Conservation (phyloP, 208 protist genomes). For the Crithidia thermophila region DNA sequence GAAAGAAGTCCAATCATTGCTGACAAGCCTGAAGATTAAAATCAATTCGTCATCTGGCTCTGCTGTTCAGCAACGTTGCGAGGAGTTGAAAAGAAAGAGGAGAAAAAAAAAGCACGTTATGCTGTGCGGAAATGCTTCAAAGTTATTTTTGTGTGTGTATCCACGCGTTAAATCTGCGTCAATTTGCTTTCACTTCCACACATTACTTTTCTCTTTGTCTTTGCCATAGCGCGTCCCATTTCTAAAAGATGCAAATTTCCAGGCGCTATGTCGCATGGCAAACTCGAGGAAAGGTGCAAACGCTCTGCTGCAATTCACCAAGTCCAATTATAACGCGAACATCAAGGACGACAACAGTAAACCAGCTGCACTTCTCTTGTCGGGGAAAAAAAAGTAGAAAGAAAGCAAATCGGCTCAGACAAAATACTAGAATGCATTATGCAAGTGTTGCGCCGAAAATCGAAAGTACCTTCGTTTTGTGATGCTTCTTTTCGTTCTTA, state of each 20-base stretch:
- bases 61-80: background rate
- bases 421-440: constrained; percentile 9
- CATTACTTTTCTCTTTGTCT: background rate
- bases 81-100: background rate
- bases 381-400: background rate
- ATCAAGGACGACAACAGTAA: too few relatives aligned
- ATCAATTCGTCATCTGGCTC: background rate
- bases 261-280: too few relatives aligned
- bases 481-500: too few relatives aligned
- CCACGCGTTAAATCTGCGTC: too few relatives aligned
- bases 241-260: too few relatives aligned
- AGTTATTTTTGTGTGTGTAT: constrained; percentile 1
- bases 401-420: background rate
- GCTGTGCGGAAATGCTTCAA: constrained; percentile 16
- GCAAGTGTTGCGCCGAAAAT: constrained; percentile 3
- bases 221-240: background rate
- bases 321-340: too few relatives aligned
- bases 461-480: too few relatives aligned
- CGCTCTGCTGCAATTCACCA: too few relatives aligned
- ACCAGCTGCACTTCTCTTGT: background rate
- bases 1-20: too few relatives aligned
- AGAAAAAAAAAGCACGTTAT: constrained; percentile 13
- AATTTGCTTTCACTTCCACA: too few relatives aligned
- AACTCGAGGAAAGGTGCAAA: too few relatives aligned
- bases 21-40: too few relatives aligned